phyloP scores from a whole-genome alignment of 345 rosid genomes.

The Dovyalis caffra region DNA sequence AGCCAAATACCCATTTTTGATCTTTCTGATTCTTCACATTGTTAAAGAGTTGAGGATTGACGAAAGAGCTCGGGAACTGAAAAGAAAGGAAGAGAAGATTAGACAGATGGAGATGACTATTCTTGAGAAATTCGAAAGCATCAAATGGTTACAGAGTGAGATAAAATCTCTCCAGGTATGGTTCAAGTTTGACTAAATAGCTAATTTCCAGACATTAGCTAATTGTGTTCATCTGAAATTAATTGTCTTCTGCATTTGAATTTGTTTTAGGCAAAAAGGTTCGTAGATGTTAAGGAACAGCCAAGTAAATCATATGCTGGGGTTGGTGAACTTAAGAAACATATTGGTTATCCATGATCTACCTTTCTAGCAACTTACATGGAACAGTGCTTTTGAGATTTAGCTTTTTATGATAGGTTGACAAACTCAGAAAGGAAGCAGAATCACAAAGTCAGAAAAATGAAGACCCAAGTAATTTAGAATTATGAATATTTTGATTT shows the following conservation, averaged over 20 bases:
- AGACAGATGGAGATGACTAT: conserved; percentile 33
- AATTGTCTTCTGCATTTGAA: too few species aligned
- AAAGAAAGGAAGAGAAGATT: conserved; percentile 31
- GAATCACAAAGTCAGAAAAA: conserved; percentile 36
- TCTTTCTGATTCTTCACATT: neutral
- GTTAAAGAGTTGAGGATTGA: conserved; percentile 32
- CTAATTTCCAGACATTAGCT: neutral
- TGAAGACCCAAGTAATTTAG: neutral
- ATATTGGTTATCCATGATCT: conserved; percentile 30
- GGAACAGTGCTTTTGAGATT: neutral
- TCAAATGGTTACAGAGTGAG: conserved; percentile 24
- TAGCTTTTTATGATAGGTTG: conserved; percentile 22
- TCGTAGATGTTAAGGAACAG: conserved; percentile 16
- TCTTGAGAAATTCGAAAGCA: conserved; percentile 32
- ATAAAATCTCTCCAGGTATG: conserved; percentile 38
- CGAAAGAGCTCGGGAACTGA: conserved; percentile 28
- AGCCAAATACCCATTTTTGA: too few species aligned
- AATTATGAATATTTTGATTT: too few species aligned
- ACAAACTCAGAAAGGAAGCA: conserved; percentile 29
- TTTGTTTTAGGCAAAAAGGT: conserved; percentile 21
- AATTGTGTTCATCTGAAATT: neutral
- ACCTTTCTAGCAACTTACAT: neutral
- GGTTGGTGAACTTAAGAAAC: conserved; percentile 36
- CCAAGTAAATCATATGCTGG: conserved; percentile 17
- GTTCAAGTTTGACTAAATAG: too few species aligned